Percentiles rank a stretch among this genome's conserved stretches.
phyloP scores from a whole-genome alignment of 2,329 filamentous ascomycete species.

The Fusarium sp. region DNA sequence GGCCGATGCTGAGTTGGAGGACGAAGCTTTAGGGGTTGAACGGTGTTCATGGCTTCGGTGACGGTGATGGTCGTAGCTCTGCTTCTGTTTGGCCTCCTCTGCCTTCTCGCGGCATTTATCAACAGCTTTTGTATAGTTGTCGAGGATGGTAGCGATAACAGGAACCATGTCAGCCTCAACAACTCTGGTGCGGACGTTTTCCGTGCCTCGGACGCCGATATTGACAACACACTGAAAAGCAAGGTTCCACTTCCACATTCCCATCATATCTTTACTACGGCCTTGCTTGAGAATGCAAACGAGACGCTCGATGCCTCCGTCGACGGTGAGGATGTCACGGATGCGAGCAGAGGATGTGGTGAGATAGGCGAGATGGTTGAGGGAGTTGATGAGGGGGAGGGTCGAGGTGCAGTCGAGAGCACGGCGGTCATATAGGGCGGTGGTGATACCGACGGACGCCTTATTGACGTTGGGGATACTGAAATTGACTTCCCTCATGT shows the following conservation, averaged over 20 bases:
- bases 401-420: constrained; percentile 99
- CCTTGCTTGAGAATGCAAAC: constrained; percentile 99
- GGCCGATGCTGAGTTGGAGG: constrained; percentile 46
- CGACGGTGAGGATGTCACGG: constrained; percentile 95
- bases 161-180: constrained; percentile 99
- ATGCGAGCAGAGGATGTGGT: constrained; percentile 98
- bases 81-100: constrained; percentile 82
- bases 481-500: constrained; percentile 99
- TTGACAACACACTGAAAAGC: constrained; percentile 99
- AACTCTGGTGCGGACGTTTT: constrained; percentile 91
- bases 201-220: constrained; percentile 95
- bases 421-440: constrained; percentile 95
- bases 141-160: constrained; percentile 96
- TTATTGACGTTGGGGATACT: constrained; percentile 99
- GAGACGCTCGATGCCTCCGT: constrained; percentile 95
- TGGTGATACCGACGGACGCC: constrained; percentile 98
- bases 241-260: constrained; percentile 99
- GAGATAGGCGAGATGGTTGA: constrained; percentile 98
- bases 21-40: constrained; percentile 57
- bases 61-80: constrained; percentile 64
- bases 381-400: constrained; percentile 95
- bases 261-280: constrained; percentile 97
- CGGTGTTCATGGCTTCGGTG: constrained; percentile 62
- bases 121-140: constrained; percentile 97
- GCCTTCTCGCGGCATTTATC: constrained; percentile 90